Evolutionary conservation across 2,329 filamentous ascomycete species (phyloP).

Genomic region (Talaromyces sp.): DNA sequence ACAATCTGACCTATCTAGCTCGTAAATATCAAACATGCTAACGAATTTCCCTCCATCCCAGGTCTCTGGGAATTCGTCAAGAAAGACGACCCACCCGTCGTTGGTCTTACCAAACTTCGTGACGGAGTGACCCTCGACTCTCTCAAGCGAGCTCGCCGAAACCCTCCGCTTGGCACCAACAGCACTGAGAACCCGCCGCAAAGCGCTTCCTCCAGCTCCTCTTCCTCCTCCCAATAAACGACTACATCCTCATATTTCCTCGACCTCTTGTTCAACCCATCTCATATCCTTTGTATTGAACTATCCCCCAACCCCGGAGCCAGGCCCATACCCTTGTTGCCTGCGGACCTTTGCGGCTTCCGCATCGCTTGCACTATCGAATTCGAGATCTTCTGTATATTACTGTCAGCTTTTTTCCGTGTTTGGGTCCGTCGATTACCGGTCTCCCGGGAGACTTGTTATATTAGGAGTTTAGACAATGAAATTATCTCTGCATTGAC

Average conservation of each 20-base stretch:
- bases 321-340: constrained; percentile 58
- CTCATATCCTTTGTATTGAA: constrained; percentile 15
- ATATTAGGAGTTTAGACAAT: constrained; percentile 35
- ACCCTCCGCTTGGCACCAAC: constrained; percentile 53
- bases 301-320: constrained; percentile 59
- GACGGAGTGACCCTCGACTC: constrained; percentile 80
- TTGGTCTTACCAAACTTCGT: constrained; percentile 87
- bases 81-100: constrained; percentile 85
- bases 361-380: constrained; percentile 42
- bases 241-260: constrained; percentile 7
- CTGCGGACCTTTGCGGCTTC: constrained; percentile 48
- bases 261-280: constrained; percentile 7
- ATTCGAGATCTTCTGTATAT: constrained; percentile 42
- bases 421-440: constrained; percentile 9
- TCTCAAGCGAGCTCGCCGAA: constrained; percentile 76
- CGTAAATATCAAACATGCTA: constrained; percentile 15
- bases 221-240: constrained; percentile 40
- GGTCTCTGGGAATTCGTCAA: constrained; percentile 83
- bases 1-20: neutral
- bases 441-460: constrained; percentile 13
- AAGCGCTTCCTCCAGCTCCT: constrained; percentile 38
- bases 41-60: constrained; percentile 23
- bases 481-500: constrained; percentile 20
- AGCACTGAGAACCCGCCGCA: constrained; percentile 33
- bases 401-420: constrained; percentile 43